Evolutionary conservation across 768 basidiomycete genomes (phyloP).

Genomic region (Sistotremastrum suecicum): DNA sequence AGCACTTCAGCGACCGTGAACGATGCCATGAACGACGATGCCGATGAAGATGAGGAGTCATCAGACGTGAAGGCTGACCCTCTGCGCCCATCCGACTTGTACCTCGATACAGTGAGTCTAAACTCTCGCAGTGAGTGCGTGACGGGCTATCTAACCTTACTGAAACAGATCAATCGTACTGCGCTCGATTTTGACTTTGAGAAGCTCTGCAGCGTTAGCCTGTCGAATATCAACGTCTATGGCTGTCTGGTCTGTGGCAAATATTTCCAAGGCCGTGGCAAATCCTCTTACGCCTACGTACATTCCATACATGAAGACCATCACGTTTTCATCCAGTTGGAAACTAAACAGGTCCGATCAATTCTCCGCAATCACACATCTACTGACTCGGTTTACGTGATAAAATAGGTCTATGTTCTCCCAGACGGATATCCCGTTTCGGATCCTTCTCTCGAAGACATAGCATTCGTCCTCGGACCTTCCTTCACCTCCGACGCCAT

Average conservation of each 20-base stretch:
- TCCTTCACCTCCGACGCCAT: slow-evolving; percentile 57
- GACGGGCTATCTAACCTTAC: slow-evolving; percentile 2
- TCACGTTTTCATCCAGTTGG: slow-evolving; percentile 94
- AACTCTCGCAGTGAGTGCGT: slow-evolving; percentile 6
- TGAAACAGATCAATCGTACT: slow-evolving; percentile 71
- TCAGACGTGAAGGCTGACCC: slow-evolving; percentile 18
- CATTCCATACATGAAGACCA: slow-evolving; percentile 98
- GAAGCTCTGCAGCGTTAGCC: slow-evolving; percentile 93
- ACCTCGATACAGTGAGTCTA: slow-evolving; percentile 76
- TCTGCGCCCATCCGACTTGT: slow-evolving; percentile 57
- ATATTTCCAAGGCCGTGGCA: slow-evolving; percentile 95
- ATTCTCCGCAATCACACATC: slow-evolving; percentile 6
- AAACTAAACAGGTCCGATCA: slow-evolving; percentile 67
- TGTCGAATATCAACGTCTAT: slow-evolving; percentile 95
- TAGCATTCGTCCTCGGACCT: slow-evolving; percentile 79
- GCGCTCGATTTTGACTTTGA: slow-evolving; percentile 98
- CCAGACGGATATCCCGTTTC: slow-evolving; percentile 95
- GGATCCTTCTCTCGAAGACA: slow-evolving; percentile 94
- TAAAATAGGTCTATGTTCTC: slow-evolving; percentile 76
- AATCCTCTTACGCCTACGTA: slow-evolving; percentile 86
- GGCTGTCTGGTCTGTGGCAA: slow-evolving; percentile 97
- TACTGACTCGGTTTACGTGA: background rate
- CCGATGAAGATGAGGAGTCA: slow-evolving; percentile 8
- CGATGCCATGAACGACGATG: background rate
- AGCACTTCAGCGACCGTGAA: no score